Conservation (phyloP, 306 rosid species). For the Fagus sylvatica region DNA sequence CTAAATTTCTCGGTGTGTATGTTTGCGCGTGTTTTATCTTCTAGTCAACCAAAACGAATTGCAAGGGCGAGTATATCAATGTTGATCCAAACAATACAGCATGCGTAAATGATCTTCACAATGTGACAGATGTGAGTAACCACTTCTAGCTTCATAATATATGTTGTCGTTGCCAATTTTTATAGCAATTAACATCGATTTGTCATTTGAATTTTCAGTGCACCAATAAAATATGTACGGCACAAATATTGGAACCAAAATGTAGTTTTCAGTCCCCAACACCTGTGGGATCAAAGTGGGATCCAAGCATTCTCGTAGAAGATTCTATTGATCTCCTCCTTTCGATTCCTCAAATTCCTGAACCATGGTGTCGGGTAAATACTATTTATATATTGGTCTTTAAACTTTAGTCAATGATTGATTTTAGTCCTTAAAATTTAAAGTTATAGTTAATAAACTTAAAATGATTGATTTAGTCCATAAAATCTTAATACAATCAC, state of each 20-base stretch:
- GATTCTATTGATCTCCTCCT: not conserved
- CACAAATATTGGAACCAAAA: slow-evolving; percentile 15
- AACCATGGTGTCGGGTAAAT: slow-evolving; percentile 7
- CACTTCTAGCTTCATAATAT: no score
- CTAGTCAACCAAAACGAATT: slow-evolving; percentile 19
- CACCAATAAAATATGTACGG: not conserved
- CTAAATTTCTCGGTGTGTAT: no score
- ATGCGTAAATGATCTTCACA: slow-evolving; percentile 32
- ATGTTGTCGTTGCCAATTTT: no score
- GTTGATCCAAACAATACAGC: slow-evolving; percentile 38
- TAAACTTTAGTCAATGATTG: no score
- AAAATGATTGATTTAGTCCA: no score
- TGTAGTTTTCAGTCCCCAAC: not conserved
- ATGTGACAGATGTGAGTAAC: slow-evolving; percentile 29
- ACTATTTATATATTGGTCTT: no score
- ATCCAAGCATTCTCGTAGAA: not conserved
- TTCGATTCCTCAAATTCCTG: not conserved
- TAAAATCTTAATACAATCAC: no score
- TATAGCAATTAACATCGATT: no score
- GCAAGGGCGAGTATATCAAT: slow-evolving; percentile 21
- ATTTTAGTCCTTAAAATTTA: no score
- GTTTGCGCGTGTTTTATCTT: no score
- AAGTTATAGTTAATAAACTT: no score
- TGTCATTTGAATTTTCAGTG: slow-evolving; percentile 10
- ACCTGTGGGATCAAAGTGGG: not conserved